Conservation (phyloP, 2,329 filamentous ascomycete species). For the Aspergillus ustus region DNA sequence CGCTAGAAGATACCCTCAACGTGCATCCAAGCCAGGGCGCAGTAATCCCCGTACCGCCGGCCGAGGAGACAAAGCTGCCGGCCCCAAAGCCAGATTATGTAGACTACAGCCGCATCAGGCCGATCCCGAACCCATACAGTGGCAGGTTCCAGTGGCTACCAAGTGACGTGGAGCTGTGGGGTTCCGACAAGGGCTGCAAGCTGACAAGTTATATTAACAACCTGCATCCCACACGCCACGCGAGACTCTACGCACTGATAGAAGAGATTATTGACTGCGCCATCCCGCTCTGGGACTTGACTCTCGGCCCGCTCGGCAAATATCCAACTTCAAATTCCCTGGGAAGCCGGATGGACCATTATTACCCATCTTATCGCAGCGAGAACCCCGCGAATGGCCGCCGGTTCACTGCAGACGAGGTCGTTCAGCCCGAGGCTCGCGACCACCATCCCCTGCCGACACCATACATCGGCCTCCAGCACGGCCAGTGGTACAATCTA, state of each 20-base stretch:
- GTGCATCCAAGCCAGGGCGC: constrained; percentile 31
- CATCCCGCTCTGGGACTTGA: constrained; percentile 54
- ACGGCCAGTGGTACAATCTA: constrained; percentile 3
- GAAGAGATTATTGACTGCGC: constrained; percentile 44
- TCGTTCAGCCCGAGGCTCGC: no score
- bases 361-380: no score
- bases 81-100: no score
- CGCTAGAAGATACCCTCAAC: constrained; percentile 27
- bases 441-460: no score
- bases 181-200: constrained; percentile 22
- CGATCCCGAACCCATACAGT: constrained; percentile 25
- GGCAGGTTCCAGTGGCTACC: constrained; percentile 54
- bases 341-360: not conserved
- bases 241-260: constrained; percentile 40
- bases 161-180: constrained; percentile 39
- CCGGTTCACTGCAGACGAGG: no score
- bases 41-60: not conserved
- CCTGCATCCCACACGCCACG: constrained; percentile 42
- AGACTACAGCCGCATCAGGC: no score
- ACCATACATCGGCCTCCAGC: not conserved
- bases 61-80: no score
- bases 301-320: constrained; percentile 9
- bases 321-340: constrained; percentile 14
- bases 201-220: constrained; percentile 52
- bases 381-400: no score